Base-by-base conservation (phyloP, 1,284 basidiomycete species). In the Sporisorium iseilematis-ciliati region DNA sequence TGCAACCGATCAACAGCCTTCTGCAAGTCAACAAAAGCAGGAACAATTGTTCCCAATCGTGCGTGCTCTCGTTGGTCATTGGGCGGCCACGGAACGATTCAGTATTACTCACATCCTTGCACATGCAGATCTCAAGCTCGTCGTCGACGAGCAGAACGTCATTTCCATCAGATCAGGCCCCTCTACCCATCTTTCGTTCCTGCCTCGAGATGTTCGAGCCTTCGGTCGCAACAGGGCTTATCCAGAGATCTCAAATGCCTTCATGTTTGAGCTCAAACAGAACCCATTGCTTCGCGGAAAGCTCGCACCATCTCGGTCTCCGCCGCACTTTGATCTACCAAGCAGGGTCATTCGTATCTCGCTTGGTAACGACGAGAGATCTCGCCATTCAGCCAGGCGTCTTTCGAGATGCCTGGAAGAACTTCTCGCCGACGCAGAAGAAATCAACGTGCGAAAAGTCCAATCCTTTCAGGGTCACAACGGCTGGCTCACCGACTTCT, bases 201-300 rank as follows among this genome's bases (percentile, higher is more conserved):
- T 72, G 4, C 64, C 69, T 7, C 29, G 69, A 41, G 69, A 72
- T 7, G 56, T 72, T 1, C 45, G 55, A 25, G 35, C 41, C 3
- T 66, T 29, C 7, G 25, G 26, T 3, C 7, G n/a, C 40, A 18
- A 21, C 12, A 41, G 16, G 4, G n/a, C 2, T 33, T 11, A 33
- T 12, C 33, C 12, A 25, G 41, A 12, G 14, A 10, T 3, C 18
- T 48, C 41, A 33, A 20, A 52, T 0, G 18, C 49, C 29, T 40
- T 70, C 3, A 26, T 70, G 8, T 64, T 70, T 25, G 67, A 64
- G 14, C 53, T 70, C 35, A 64, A 52, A 26, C 57, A 64, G 6
- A 70, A 64, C 16, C 67, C 61, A 0, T 49, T 52, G 7, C 29
- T 64, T 2, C n/a, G 43, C 2, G 33, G 29, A 7, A 4, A 46